Evolutionary conservation across 2,329 filamentous ascomycete species (phyloP).

Genomic region (Colletotrichum sp.): DNA sequence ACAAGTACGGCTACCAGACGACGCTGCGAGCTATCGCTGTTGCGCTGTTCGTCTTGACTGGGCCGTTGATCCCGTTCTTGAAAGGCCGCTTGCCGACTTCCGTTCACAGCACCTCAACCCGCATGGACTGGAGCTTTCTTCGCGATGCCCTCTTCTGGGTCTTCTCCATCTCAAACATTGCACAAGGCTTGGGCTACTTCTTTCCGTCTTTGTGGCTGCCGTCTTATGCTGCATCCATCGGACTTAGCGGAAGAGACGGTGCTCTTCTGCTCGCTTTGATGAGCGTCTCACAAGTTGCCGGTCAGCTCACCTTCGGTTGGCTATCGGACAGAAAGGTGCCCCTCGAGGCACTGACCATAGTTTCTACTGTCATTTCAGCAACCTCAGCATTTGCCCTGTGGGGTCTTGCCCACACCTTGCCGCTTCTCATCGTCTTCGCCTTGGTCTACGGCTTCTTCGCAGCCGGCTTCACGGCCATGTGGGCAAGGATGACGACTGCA

Average conservation of each 20-base stretch:
- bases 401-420: slow-evolving; percentile 52
- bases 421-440: slow-evolving; percentile 54
- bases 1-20: slow-evolving; percentile 43
- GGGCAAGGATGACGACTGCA: slow-evolving; percentile 29
- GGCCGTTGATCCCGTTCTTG: slow-evolving; percentile 45
- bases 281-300: slow-evolving; percentile 52
- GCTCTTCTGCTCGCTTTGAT: slow-evolving; percentile 52
- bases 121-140: slow-evolving; percentile 27
- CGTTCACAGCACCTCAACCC: slow-evolving; percentile 25
- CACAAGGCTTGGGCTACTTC: slow-evolving; percentile 60
- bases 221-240: slow-evolving; percentile 48
- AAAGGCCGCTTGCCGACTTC: slow-evolving; percentile 46
- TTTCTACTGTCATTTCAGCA: slow-evolving; percentile 51
- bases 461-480: slow-evolving; percentile 34
- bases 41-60: slow-evolving; percentile 40
- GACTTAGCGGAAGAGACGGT: slow-evolving; percentile 41
- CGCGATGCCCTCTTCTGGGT: slow-evolving; percentile 27
- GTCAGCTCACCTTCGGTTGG: slow-evolving; percentile 48
- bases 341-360: slow-evolving; percentile 43
- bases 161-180: slow-evolving; percentile 52
- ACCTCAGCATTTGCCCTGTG: slow-evolving; percentile 57
- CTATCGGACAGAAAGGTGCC: slow-evolving; percentile 49
- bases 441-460: slow-evolving; percentile 64
- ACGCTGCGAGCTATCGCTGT: slow-evolving; percentile 46
- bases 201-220: slow-evolving; percentile 60